Percentiles rank a stretch among this genome's conserved stretches.
phyloP scores from a whole-genome alignment of 352 stramenopile species.

The Vaucheria bursata region DNA sequence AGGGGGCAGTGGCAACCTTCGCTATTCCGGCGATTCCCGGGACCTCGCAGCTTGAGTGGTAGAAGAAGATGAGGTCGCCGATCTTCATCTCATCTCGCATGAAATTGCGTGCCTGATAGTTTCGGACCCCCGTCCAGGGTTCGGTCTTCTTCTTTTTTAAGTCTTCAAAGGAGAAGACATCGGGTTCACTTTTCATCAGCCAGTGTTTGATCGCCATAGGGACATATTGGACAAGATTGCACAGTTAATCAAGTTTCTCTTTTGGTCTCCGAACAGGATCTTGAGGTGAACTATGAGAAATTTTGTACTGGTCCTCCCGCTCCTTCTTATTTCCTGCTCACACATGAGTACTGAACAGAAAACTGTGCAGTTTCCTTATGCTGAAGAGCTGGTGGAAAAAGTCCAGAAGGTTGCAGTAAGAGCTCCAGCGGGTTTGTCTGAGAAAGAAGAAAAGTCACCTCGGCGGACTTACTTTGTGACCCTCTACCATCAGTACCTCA shows the following conservation, averaged over 20 bases:
- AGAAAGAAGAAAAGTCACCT: neutral
- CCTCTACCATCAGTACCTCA: neutral
- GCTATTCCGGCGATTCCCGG: neutral
- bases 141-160: constrained; percentile 4
- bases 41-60: constrained; percentile 7
- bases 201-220: constrained; percentile 11
- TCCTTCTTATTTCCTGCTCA: neutral
- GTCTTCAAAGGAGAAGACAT: constrained; percentile 4
- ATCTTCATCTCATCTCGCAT: constrained; percentile 18
- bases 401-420: neutral
- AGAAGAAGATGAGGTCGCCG: constrained; percentile 14
- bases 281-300: neutral
- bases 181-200: constrained; percentile 24
- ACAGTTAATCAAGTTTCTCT: neutral
- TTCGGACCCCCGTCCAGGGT: constrained; percentile 11
- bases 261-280: neutral
- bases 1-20: neutral
- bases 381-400: neutral
- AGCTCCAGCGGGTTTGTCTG: neutral
- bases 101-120: constrained; percentile 24
- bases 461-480: neutral
- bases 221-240: neutral
- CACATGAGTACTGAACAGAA: neutral
- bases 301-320: neutral
- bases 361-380: neutral